These are phyloP conservation scores for Bipolaris cookei DNA, from an alignment of 2,329 filamentous ascomycete genomes.

Conservation along the genomic window DNA sequence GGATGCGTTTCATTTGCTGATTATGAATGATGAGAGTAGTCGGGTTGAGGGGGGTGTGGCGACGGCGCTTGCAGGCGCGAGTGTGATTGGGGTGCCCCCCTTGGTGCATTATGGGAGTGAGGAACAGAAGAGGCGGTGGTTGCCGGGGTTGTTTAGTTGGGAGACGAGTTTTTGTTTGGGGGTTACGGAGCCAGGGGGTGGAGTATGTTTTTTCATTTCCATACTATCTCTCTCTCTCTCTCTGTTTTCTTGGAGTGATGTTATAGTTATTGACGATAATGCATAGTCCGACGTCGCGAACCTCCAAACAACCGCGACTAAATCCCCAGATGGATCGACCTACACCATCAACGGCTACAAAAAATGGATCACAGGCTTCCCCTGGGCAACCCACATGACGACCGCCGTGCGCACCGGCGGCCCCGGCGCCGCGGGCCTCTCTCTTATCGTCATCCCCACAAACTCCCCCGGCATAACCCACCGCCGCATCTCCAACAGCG, in stretches of 20 bases:
- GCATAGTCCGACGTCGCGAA: conserved; percentile 70
- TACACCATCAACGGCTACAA: conserved; percentile 72
- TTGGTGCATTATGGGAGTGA: conserved; percentile 67
- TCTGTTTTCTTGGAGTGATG: neutral
- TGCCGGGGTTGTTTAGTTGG: conserved; percentile 65
- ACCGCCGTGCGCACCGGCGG: conserved; percentile 67
- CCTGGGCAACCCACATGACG: conserved; percentile 67
- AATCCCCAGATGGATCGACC: conserved; percentile 75
- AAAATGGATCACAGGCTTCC: conserved; percentile 71
- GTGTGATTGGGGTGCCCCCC: conserved; percentile 68
- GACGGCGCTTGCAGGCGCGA: conserved; percentile 65
- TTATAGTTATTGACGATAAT: too few species aligned
- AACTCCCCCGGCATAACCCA: conserved; percentile 58
- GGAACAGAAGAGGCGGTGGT: conserved; percentile 64
- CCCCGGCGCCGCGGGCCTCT: conserved; percentile 61
- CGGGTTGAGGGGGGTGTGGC: conserved; percentile 64
- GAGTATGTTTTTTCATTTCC: conserved; percentile 24
- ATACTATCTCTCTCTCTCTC: neutral
- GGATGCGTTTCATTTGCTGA: conserved; percentile 53
- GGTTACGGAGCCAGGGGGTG: conserved; percentile 68
- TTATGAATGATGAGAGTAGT: conserved; percentile 62
- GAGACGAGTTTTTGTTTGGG: conserved; percentile 68
- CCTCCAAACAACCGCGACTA: conserved; percentile 68
- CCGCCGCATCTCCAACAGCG: conserved; percentile 67
- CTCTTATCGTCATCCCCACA: conserved; percentile 64